phyloP scores from a whole-genome alignment of 208 protist genomes.

The Phytomonas francai region DNA sequence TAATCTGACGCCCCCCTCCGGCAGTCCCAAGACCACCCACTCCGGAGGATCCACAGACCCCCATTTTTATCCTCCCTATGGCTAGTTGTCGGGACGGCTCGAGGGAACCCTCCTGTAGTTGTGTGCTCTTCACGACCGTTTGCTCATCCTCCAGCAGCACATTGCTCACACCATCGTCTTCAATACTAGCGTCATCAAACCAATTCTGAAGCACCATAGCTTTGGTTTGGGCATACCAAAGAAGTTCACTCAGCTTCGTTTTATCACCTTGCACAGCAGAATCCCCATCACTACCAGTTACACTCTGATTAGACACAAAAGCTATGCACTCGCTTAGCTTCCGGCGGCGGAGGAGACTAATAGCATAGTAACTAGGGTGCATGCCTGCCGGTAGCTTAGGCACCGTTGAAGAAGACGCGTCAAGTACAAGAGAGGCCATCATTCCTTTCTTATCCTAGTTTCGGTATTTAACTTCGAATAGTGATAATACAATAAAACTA shows the following conservation, averaged over 20 bases:
- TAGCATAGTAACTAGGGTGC: conserved; percentile 87
- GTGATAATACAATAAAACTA: conserved; percentile 9
- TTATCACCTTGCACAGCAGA: conserved; percentile 14
- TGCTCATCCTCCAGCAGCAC: conserved; percentile 90
- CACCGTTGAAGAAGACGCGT: neutral
- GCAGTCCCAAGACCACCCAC: conserved; percentile 27
- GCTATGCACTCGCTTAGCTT: conserved; percentile 78
- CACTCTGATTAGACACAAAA: conserved; percentile 40
- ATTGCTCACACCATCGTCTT: conserved; percentile 87
- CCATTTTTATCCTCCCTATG: conserved; percentile 13
- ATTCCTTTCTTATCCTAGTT: neutral
- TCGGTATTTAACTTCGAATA: neutral
- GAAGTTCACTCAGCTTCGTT: conserved; percentile 19
- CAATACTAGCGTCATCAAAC: conserved; percentile 94
- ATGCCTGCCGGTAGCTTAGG: conserved; percentile 56
- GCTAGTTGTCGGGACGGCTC: conserved; percentile 19
- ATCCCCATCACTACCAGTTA: conserved; percentile 3
- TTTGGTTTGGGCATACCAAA: conserved; percentile 92
- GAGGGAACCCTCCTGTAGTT: conserved; percentile 85
- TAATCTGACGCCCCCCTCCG: conserved; percentile 39
- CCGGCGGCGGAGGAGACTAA: conserved; percentile 79
- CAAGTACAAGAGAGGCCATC: neutral
- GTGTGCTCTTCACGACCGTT: conserved; percentile 68
- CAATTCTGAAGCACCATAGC: conserved; percentile 87
- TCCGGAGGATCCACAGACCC: conserved; percentile 12